These are phyloP conservation scores for Tetrahymena malaccensis DNA, from an alignment of 73 alveolate species.

Conservation along the genomic window DNA sequence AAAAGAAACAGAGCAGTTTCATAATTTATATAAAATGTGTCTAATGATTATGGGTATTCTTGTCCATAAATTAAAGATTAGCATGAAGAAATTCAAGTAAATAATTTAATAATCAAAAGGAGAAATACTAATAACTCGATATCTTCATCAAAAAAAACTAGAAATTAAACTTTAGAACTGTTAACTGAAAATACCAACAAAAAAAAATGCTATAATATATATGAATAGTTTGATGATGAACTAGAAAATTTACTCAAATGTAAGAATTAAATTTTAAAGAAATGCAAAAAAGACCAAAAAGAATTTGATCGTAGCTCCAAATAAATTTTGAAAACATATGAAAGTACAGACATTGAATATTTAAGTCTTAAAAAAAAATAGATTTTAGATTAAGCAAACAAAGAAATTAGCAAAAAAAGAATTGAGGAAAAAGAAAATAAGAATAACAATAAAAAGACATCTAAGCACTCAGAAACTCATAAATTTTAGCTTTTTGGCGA, in stretches of 20 bases:
- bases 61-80: neutral
- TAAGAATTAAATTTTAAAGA: neutral
- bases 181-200: neutral
- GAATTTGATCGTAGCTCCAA: neutral
- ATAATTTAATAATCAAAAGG: neutral
- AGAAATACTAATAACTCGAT: neutral
- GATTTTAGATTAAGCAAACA: neutral
- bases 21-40: neutral
- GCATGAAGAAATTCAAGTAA: neutral
- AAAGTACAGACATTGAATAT: neutral
- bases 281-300: neutral
- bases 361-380: neutral
- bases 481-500: neutral
- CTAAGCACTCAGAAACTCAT: neutral
- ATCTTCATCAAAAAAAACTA: neutral
- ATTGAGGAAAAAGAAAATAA: neutral
- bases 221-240: neutral
- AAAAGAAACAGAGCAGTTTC: neutral
- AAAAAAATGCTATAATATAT: neutral
- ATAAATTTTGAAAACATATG: neutral
- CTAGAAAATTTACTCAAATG: neutral
- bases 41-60: neutral
- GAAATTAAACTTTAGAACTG: neutral
- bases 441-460: neutral
- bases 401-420: neutral